A percentile compares a stretch with the other conserved stretches of the same genome.
These are phyloP conservation scores for Penicillium freii DNA, from an alignment of 2,329 filamentous ascomycete genomes.

Conservation along the genomic window DNA sequence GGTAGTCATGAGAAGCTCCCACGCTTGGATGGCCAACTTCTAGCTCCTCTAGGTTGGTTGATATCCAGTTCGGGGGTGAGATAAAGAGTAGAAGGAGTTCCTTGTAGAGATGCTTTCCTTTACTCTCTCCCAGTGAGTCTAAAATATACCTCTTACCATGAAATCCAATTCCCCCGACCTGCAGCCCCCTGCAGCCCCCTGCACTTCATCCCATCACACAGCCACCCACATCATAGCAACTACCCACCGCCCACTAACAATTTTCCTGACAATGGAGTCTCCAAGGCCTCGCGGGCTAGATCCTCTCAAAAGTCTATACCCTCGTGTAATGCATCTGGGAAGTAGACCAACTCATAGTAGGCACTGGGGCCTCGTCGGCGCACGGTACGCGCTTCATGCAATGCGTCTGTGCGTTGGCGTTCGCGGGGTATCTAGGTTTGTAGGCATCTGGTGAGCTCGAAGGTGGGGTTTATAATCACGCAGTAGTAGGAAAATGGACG, in stretches of 20 bases:
- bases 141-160: not conserved
- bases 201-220: not conserved
- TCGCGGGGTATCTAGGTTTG: slow-evolving; percentile 1
- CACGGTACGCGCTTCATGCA: not conserved
- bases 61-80: not conserved
- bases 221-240: slow-evolving; percentile 5
- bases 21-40: not conserved
- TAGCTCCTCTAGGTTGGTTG: not conserved
- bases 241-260: not conserved
- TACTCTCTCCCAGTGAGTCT: not conserved
- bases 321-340: not conserved
- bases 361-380: not conserved
- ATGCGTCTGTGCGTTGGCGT: not conserved
- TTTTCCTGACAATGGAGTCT: not conserved
- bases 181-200: not conserved
- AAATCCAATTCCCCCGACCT: not conserved
- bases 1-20: not conserved
- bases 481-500: not conserved
- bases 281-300: not conserved
- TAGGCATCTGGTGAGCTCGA: not conserved
- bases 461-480: not conserved
- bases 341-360: not conserved
- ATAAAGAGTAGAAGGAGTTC: too few relatives aligned
- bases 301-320: not conserved
- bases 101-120: not conserved